Base-by-base conservation (phyloP, 2,329 filamentous ascomycete species). In the Pseudonectria buxi region DNA sequence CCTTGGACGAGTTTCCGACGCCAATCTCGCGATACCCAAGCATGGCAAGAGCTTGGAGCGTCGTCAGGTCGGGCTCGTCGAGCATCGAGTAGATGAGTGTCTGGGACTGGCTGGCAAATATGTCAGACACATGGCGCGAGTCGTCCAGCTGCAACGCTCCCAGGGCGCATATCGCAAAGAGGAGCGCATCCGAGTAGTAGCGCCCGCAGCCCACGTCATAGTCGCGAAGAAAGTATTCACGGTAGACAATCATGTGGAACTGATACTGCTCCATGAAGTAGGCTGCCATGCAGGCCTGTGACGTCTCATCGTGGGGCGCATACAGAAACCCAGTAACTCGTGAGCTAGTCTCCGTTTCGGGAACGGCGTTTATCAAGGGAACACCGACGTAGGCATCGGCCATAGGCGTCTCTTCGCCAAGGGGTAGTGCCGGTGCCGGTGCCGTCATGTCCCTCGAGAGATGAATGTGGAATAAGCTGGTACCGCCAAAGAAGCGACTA, bases 161-260 rank as follows among this genome's bases (percentile, higher is more conserved):
- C n/a, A 69, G 55, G 4, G 69, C 58, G 46, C 69, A 72, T 12
- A 72, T 67, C 11, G 67, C 57, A 43, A 65, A 72, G 7, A 72
- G 54, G 6, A 72, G 56, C 10, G 68, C 50, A 34, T 72, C 68
- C 0, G 69, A 72, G 42, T 71, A 72, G 44, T 72, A 70, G 18
- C 59, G 62, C 0, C 69, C 69, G 2, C 49, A 57, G 1, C 65
- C 67, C 3, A 60, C 54, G 41, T 68, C 65, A 35, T 71, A 72
- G 43, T 72, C 69, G 22, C 69, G 53, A 9, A 72, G 48, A 39
- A 72, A 72, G 40, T 64, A 71, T 43, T 72, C 69, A 22, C 69
- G 59, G 39, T 72, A 72, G 2, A 72, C 55, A 37, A 65, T 62
- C 66, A 72, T 69, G 44, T 67, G 60, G 41, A 68, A 70, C 25